Evolutionary conservation across 83 land plant species (phyloP).

Genomic region (Diphasiastrum complanatum): DNA sequence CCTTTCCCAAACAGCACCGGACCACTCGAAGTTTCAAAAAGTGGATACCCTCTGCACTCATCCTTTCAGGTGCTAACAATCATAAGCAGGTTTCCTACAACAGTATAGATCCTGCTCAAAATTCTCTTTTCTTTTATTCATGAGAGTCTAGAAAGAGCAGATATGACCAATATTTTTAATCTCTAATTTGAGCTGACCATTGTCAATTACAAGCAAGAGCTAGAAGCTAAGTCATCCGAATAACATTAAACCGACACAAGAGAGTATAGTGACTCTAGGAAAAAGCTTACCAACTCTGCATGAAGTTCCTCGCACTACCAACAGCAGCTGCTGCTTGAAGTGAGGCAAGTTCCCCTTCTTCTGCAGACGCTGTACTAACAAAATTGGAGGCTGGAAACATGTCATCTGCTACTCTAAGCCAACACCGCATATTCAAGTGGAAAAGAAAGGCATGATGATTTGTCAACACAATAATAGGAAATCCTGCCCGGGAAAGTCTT

Average conservation of each 20-base stretch:
- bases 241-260: not conserved
- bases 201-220: no score
- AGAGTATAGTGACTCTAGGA: not conserved
- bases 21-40: no score
- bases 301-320: slow-evolving; percentile 55
- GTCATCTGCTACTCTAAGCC: slow-evolving; percentile 94
- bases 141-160: no score
- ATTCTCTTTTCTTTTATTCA: no score
- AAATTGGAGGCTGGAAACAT: slow-evolving; percentile 86
- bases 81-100: no score
- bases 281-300: slow-evolving; percentile 65
- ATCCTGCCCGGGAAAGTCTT: slow-evolving; percentile 72
- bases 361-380: slow-evolving; percentile 39
- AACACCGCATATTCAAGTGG: slow-evolving; percentile 74
- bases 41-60: no score
- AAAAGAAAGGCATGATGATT: slow-evolving; percentile 89
- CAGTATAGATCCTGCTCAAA: no score
- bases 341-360: slow-evolving; percentile 76
- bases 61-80: no score
- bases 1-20: no score
- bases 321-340: slow-evolving; percentile 81
- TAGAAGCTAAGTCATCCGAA: not conserved
- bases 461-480: slow-evolving; percentile 77
- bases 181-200: no score
- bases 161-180: no score